Evolutionary conservation across 805 yeast genomes (phyloP), one percentile per base, ranked within the genome.

Genomic region (Candida boidinii): DNA sequence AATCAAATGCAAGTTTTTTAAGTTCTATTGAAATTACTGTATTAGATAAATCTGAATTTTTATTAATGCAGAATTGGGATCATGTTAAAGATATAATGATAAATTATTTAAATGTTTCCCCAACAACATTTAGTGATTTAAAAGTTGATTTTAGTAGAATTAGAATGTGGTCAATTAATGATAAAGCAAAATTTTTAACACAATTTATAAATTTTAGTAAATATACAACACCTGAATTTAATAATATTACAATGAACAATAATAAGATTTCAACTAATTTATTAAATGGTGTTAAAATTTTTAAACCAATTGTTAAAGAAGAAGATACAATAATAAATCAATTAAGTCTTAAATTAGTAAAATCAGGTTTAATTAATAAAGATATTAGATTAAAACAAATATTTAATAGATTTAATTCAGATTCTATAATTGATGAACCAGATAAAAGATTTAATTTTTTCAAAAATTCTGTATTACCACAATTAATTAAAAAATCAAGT

Each of bases 61-160:
- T 88, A 42, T 82, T 84, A 49, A 82, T 81, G 82, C 98, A 92
- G 58, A 86, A 88, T 49, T 82, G 96, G 88, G 81, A 81, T 23
- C 95, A 90, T 58, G 68, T 92, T 7, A 56, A 55, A 20, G 76
- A 78, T 12, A 69, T 77, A 5, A 57, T 81, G n/a, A 62, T 79
- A 44, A 75, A 76, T 41, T 76, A 79, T 50, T 44, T 87, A 36
- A 87, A 88, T 56, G 62, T 68, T 35, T 74, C 87, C 29, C 97
- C 97, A 5, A 73, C 74, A 41, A 74, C 79, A 31, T 69, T 69
- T 42, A 77, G 82, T 42, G 45, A 43, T 10, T 39, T 52, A 4
- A 81, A 76, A 36, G 81, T 94, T 12, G 98, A 92, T 57, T 92
- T 92, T 56, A 76, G 92, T 36, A 70, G 98, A 44, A 79, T 92